Evolutionary conservation across 805 yeast species (phyloP).

Genomic region (Diddensiella caesifluorescens): DNA sequence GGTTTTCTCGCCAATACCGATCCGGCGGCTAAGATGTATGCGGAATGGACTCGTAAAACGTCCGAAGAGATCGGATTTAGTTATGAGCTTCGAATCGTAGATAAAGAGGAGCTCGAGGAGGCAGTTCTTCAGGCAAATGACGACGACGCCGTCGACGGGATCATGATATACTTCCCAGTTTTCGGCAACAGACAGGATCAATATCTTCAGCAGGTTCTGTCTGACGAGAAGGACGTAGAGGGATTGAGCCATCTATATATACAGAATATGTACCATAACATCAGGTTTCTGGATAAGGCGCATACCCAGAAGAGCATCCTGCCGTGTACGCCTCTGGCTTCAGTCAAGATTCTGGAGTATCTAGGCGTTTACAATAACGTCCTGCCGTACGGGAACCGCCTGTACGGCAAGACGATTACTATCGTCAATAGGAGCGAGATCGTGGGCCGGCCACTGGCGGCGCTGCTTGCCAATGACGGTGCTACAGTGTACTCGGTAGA

Average conservation of each 20-base stretch:
- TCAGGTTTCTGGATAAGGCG: conserved; percentile 73
- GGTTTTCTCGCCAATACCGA: conserved; percentile 90
- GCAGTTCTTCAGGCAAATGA: conserved; percentile 75
- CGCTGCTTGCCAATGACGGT: conserved; percentile 93
- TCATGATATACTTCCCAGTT: conserved; percentile 96
- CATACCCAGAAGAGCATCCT: conserved; percentile 72
- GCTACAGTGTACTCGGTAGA: conserved; percentile 94
- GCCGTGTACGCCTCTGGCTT: conserved; percentile 95
- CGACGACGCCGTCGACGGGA: conserved; percentile 75
- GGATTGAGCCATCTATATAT: conserved; percentile 87
- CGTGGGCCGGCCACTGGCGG: conserved; percentile 96
- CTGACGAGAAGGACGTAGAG: conserved; percentile 92
- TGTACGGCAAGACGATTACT: conserved; percentile 88
- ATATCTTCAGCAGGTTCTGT: conserved; percentile 87
- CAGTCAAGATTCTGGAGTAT: conserved; percentile 88
- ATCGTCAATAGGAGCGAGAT: conserved; percentile 93
- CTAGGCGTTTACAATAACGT: conserved; percentile 80
- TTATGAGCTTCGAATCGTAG: conserved; percentile 68
- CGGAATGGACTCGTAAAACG: conserved; percentile 93
- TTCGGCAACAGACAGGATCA: conserved; percentile 94
- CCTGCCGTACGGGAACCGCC: conserved; percentile 81
- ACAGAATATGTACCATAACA: conserved; percentile 91
- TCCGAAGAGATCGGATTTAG: conserved; percentile 79
- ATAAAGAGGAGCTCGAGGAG: conserved; percentile 80
- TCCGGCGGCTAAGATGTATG: conserved; percentile 94